Base-by-base conservation (phyloP, 2,329 filamentous ascomycete species). In the Colletotrichum chlorophyti region DNA sequence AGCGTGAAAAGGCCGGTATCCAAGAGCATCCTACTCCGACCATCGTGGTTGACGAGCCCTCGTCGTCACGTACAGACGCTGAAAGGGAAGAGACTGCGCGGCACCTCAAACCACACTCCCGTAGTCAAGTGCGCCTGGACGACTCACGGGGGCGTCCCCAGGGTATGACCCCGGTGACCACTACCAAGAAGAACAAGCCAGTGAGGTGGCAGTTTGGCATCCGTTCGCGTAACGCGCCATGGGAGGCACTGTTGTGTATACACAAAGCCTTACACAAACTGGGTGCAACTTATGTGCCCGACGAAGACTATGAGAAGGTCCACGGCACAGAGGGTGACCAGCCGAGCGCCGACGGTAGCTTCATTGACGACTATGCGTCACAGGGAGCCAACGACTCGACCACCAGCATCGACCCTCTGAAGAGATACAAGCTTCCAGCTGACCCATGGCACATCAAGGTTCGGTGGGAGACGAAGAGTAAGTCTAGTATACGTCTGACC, bases 121-220 rank as follows among this genome's bases (percentile, higher is more conserved):
- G 86, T 26, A 89, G 85, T 62, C 83, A 90, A 52, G 74, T 90
- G 23, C 86, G 87, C 49, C 75, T 92, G 3, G 89, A 94, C 63
- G 88, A 84, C 68, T 81, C 74, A 54, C 83, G 69, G 69, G 84
- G 76, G 63, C 80, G 84, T 32, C 86, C 86, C 4, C 83, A 86
- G 55, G 80, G 82, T 17, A 81, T 89, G 77, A 89, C 86, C 3
- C 85, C 85, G 1, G 83, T 87, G 43, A 76, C 80, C 48, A 45
- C 43, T 23, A 72, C 79, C 4, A 92, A 91, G 77, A 93, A 91
- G 72, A 76, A 82, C 5, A 93, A 91, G 69, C 90, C 90, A 1
- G 91, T 93, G 14, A 91, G 94, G 64, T 99, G 95, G 95, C 95
- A 99, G 72, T 99, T 99, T 70, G 95, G 95, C 54, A 99, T 99